phyloP scores from a whole-genome alignment of 192 early-diverging fungal species.

The Geranomyces michiganensis region DNA sequence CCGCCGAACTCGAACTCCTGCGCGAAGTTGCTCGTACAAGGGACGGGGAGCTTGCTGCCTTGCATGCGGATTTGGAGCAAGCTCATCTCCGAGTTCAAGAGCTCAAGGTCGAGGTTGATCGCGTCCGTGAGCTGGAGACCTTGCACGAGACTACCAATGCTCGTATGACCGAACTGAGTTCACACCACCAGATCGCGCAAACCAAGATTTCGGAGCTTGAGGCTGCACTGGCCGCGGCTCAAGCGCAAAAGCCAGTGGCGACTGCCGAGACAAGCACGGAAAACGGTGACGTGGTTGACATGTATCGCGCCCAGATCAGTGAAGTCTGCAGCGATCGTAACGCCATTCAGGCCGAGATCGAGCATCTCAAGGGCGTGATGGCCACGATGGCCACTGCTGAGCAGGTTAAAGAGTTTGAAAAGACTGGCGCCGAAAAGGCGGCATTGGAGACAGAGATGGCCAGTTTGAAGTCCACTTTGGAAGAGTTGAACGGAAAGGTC shows the following conservation, averaged over 20 bases:
- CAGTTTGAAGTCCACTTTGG: not conserved
- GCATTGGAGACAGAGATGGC: not conserved
- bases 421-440: not conserved
- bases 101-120: not conserved
- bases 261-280: not conserved
- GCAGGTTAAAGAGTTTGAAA: not conserved
- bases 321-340: constrained; percentile 27
- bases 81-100: not conserved
- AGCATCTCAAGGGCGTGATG: constrained; percentile 4
- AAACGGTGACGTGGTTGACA: constrained; percentile 11
- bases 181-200: not conserved
- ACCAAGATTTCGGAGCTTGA: not conserved
- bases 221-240: not conserved
- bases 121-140: not conserved
- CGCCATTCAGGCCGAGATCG: constrained; percentile 3
- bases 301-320: constrained; percentile 22
- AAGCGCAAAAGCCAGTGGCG: constrained; percentile 7
- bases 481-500: not conserved
- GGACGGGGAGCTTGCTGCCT: not conserved
- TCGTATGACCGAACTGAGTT: not conserved
- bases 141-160: not conserved
- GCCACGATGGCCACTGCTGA: not conserved
- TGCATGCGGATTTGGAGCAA: not conserved
- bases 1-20: no score
- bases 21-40: no score